Conservation (phyloP, 1,284 basidiomycete species). For the Trichosporon inkin region DNA sequence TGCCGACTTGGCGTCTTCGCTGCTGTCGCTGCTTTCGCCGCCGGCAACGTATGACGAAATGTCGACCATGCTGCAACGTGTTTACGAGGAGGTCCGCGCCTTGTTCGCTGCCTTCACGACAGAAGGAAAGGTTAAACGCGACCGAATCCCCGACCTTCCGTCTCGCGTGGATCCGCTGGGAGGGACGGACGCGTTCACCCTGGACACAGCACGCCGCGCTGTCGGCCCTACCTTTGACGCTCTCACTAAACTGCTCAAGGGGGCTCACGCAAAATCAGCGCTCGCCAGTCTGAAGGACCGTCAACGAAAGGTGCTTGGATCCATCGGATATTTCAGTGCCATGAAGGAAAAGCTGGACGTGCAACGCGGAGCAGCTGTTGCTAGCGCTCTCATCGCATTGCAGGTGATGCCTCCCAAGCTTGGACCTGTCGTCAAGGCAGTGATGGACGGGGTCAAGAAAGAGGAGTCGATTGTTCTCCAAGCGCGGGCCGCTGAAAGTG, state of each 20-base stretch:
- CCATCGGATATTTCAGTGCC: slow-evolving; percentile 75
- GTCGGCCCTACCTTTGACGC: slow-evolving; percentile 67
- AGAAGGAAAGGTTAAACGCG: slow-evolving; percentile 79
- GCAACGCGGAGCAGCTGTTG: slow-evolving; percentile 81
- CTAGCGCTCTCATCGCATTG: slow-evolving; percentile 84
- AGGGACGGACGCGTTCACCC: slow-evolving; percentile 68
- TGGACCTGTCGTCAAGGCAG: slow-evolving; percentile 90
- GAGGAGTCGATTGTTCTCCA: slow-evolving; percentile 89
- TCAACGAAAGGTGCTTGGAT: slow-evolving; percentile 65
- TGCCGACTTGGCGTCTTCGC: slow-evolving; percentile 57
- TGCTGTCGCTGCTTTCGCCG: slow-evolving; percentile 71
- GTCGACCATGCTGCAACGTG: slow-evolving; percentile 71
- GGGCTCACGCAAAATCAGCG: slow-evolving; percentile 70
- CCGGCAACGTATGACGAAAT: slow-evolving; percentile 89
- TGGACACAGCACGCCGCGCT: slow-evolving; percentile 71
- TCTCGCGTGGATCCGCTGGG: slow-evolving; percentile 66
- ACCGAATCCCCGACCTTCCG: slow-evolving; percentile 74
- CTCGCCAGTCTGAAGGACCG: slow-evolving; percentile 73
- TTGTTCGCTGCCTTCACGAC: slow-evolving; percentile 74
- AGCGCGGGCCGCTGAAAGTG: slow-evolving; percentile 77
- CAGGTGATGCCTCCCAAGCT: slow-evolving; percentile 83
- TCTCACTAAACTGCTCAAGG: slow-evolving; percentile 58
- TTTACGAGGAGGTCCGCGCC: slow-evolving; percentile 73
- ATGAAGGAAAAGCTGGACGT: slow-evolving; percentile 83
- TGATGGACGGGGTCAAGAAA: slow-evolving; percentile 98